Base-by-base conservation (phyloP, 805 yeast genomes). In the Candida sonorensis region DNA sequence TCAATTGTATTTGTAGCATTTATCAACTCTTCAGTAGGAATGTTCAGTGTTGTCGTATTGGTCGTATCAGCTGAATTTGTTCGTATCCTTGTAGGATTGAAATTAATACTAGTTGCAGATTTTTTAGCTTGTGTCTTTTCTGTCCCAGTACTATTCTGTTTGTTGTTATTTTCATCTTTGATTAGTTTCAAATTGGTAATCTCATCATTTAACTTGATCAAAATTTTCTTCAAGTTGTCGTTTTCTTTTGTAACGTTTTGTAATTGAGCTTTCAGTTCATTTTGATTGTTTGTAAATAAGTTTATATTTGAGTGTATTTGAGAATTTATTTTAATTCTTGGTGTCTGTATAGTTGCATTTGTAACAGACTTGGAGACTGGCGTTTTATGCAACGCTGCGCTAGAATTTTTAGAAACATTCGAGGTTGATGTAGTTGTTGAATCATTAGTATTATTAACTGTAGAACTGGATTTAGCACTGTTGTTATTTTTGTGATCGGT, bases 181-280 rank as follows among this genome's bases (percentile, higher is more conserved):
- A 42, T 39, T 29, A 55, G 23, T 31, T 49, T 47, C 33, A 60
- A 38, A 24, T 45, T 45, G 22, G 49, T 59, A 24, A 66, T 64
- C 41, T 66, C 72, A 30, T 48, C 45, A 37, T 63, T 62, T 17
- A 66, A 41, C 37, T 65, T 62, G 3, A 50, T 50, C 7, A 66
- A 50, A 4, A 66, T 62, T 29, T 58, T 62, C 38, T 64, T 63
- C 36, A 66, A 47, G 37, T 64, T 66, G 31, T 58, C 63, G 41
- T 66, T 66, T 45, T 66, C 72, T 33, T 60, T 58, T 3, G 65
- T 55, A 6, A 66, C 68, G 26, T 50, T 51, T 31, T 62, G 66
- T n/a, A 66, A 38, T 42, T 66, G 69, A 27, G 42, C 38, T 27
- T 59, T 57, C 30, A 66, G 33, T 30, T 57, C 64, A 12, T 36